These are phyloP conservation scores for Salvia splendens DNA, from an alignment of 257 asterid genomes.

Conservation along the genomic window DNA sequence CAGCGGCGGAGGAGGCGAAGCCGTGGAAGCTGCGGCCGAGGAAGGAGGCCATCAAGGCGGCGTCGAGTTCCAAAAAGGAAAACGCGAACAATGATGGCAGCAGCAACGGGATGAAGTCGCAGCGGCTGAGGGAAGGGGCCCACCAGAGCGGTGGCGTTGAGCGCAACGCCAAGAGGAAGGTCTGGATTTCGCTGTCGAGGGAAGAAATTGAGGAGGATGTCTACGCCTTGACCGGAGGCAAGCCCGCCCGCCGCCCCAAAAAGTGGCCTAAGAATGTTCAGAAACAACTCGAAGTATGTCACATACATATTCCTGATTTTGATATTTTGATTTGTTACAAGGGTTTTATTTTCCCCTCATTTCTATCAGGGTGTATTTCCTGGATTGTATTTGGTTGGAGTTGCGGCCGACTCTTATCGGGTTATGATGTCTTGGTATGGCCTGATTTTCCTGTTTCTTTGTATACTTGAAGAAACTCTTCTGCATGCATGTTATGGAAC, in stretches of 20 bases:
- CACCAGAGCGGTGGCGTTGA: slow-evolving; percentile 41
- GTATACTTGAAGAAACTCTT: slow-evolving; percentile 10
- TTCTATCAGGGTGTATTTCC: slow-evolving; percentile 63
- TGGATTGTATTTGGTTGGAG: slow-evolving; percentile 70
- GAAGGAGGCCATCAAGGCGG: slow-evolving; percentile 43
- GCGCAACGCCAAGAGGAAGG: slow-evolving; percentile 55
- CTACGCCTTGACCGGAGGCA: slow-evolving; percentile 75
- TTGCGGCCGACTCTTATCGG: slow-evolving; percentile 58
- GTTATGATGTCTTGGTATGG: slow-evolving; percentile 55
- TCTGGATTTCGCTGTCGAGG: slow-evolving; percentile 79
- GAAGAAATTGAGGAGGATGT: slow-evolving; percentile 94
- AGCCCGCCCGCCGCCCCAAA: slow-evolving; percentile 75
- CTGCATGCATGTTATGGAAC: slow-evolving; percentile 23
- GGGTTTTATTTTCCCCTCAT: slow-evolving; percentile 3
- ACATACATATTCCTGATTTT: too few species aligned
- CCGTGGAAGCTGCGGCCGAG: slow-evolving; percentile 73
- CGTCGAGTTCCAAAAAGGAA: slow-evolving; percentile 33
- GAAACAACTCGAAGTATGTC: slow-evolving; percentile 73
- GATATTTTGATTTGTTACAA: slow-evolving; percentile 5
- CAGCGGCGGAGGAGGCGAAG: slow-evolving; percentile 49
- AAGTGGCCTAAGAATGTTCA: slow-evolving; percentile 71
- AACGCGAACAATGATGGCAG: slow-evolving; percentile 26
- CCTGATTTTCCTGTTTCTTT: neutral
- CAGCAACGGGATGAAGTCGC: slow-evolving; percentile 35
- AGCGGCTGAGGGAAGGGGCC: slow-evolving; percentile 49